A percentile compares a stretch with the other conserved stretches of the same genome.
phyloP scores from a whole-genome alignment of 164 flowering plant species.

The Umbilicus rupestris region DNA sequence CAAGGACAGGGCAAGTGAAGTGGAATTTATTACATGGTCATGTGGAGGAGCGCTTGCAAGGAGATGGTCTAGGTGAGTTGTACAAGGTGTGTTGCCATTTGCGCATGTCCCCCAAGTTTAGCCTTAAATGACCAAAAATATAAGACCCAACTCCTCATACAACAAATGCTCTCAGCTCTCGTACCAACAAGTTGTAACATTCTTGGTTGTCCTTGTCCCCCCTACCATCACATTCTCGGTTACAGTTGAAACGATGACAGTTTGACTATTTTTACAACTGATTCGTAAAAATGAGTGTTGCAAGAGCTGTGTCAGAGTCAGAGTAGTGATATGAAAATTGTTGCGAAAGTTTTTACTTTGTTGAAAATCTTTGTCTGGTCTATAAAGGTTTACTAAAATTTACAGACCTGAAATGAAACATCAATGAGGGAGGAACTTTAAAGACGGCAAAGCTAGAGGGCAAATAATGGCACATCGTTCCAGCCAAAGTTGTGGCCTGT shows the following conservation, averaged over 20 bases:
- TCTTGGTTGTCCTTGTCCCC: not conserved
- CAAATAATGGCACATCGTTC: not conserved
- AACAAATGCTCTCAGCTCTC: not conserved
- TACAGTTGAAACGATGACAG: too few relatives aligned
- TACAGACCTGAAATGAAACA: too few relatives aligned
- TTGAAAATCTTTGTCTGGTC: too few relatives aligned
- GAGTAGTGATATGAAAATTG: too few relatives aligned
- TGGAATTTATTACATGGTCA: not conserved
- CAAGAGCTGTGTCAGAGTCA: too few relatives aligned
- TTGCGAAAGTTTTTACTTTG: too few relatives aligned
- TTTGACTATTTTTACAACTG: too few relatives aligned
- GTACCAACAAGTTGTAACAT: not conserved
- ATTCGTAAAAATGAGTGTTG: too few relatives aligned
- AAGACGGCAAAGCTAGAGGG: not conserved
- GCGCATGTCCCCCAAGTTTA: not conserved
- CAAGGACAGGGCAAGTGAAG: not conserved
- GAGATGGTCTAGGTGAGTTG: slow-evolving; percentile 1
- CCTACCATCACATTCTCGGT: too few relatives aligned
- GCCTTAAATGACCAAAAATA: not conserved
- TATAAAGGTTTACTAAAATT: too few relatives aligned
- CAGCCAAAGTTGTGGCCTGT: slow-evolving; percentile 3
- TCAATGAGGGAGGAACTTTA: too few relatives aligned
- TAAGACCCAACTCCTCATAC: not conserved
- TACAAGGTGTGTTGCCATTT: not conserved
- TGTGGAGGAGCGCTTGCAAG: slow-evolving; percentile 3